Conservation (phyloP, 1,284 basidiomycete species). For the Cerrena zonata region DNA sequence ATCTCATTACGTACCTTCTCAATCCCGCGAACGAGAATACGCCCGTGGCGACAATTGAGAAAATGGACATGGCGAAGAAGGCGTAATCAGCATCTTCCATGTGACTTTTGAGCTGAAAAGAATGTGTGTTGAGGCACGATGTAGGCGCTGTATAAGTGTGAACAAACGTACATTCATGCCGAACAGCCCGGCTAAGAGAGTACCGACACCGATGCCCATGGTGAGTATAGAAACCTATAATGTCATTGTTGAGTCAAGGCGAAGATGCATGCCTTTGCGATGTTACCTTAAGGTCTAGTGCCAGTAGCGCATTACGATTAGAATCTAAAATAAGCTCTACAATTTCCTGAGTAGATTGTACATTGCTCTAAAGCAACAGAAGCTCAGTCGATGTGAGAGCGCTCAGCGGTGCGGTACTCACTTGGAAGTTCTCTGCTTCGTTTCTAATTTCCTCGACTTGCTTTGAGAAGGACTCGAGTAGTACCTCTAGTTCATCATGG, state of each 20-base stretch:
- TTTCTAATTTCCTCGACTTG: constrained; percentile 94
- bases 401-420: constrained; percentile 27
- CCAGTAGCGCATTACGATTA: constrained; percentile 88
- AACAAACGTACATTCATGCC: constrained; percentile 83
- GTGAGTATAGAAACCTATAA: constrained; percentile 89
- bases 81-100: constrained; percentile 65
- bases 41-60: constrained; percentile 48
- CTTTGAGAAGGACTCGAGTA: constrained; percentile 90
- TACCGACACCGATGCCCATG: constrained; percentile 87
- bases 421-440: constrained; percentile 84
- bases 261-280: too few relatives aligned
- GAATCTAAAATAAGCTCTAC: constrained; percentile 95
- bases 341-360: constrained; percentile 94
- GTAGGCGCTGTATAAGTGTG: constrained; percentile 8
- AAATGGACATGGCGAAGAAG: constrained; percentile 57
- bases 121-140: constrained; percentile 12
- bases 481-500: constrained; percentile 88
- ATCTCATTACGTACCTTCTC: constrained; percentile 39
- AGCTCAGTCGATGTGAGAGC: constrained; percentile 1
- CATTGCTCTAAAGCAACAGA: constrained; percentile 68
- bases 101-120: constrained; percentile 61
- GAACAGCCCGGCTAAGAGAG: constrained; percentile 87
- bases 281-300: constrained; percentile 80
- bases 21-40: constrained; percentile 57
- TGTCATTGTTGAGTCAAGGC: too few relatives aligned